These are phyloP conservation scores for Colletotrichum australisinense DNA, from an alignment of 2,329 filamentous ascomycete species.

Conservation along the genomic window DNA sequence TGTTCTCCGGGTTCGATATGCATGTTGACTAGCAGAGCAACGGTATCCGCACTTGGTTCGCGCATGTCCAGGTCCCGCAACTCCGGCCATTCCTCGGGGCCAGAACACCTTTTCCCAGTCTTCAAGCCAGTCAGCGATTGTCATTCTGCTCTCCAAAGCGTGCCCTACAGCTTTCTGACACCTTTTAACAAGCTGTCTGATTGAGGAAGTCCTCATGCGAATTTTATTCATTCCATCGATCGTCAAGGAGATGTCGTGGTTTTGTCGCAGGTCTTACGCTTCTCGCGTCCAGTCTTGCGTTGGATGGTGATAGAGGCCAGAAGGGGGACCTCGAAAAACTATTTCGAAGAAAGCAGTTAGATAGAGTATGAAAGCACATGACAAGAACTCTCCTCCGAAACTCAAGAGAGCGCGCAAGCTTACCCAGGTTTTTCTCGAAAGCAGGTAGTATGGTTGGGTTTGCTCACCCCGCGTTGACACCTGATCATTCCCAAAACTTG, in stretches of 20 bases:
- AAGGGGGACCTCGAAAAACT: background rate
- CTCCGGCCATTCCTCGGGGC: background rate
- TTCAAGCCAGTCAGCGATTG: background rate
- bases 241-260: background rate
- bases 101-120: background rate
- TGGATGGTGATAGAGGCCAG: background rate
- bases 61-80: background rate
- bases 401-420: background rate
- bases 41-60: background rate
- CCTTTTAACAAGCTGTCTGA: background rate
- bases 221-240: conserved; percentile 2
- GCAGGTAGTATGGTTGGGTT: background rate
- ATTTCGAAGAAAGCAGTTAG: background rate
- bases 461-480: background rate
- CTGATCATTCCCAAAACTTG: background rate
- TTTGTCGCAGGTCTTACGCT: background rate
- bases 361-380: background rate
- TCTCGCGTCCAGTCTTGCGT: background rate
- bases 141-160: background rate
- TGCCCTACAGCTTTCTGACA: background rate
- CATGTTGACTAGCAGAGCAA: background rate
- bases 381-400: background rate
- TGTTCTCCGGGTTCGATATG: background rate
- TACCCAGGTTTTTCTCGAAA: background rate
- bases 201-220: background rate